These are phyloP conservation scores for Xanthoconium separans DNA, from an alignment of 1,284 basidiomycete species.

Conservation along the genomic window DNA sequence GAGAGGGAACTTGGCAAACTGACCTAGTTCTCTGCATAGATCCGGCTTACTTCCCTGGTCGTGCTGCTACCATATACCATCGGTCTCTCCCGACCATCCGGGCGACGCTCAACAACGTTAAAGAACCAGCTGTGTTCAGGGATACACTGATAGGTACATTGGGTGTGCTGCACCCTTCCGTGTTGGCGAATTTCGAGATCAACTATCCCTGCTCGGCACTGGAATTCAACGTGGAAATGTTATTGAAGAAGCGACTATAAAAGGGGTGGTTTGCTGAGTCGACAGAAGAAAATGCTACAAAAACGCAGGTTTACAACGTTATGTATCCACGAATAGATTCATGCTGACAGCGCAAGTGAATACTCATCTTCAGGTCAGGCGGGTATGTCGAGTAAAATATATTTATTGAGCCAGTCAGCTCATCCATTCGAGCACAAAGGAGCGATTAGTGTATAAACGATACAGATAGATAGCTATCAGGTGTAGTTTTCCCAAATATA, in stretches of 20 bases:
- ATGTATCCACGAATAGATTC: conserved; percentile 5
- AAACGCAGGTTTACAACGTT: background rate
- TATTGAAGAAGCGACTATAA: conserved; percentile 69
- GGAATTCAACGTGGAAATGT: conserved; percentile 92
- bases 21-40: conserved; percentile 46
- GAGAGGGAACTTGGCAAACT: background rate
- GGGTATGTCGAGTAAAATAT: conserved; percentile 1
- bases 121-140: conserved; percentile 22
- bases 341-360: background rate
- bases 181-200: conserved; percentile 92
- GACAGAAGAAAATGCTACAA: background rate
- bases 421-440: background rate
- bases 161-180: conserved; percentile 88
- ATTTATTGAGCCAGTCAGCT: conserved; percentile 16
- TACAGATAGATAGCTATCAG: conserved; percentile 5
- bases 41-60: conserved; percentile 91
- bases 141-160: conserved; percentile 82
- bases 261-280: conserved; percentile 34
- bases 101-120: conserved; percentile 17
- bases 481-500: background rate
- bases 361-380: background rate
- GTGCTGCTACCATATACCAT: conserved; percentile 89
- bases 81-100: conserved; percentile 49
- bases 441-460: conserved; percentile 21
- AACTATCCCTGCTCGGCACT: conserved; percentile 93